A percentile compares a stretch with the other conserved stretches of the same genome.
phyloP scores from a whole-genome alignment of 2,329 filamentous ascomycete genomes.

The Ceratocystis alfenasii region DNA sequence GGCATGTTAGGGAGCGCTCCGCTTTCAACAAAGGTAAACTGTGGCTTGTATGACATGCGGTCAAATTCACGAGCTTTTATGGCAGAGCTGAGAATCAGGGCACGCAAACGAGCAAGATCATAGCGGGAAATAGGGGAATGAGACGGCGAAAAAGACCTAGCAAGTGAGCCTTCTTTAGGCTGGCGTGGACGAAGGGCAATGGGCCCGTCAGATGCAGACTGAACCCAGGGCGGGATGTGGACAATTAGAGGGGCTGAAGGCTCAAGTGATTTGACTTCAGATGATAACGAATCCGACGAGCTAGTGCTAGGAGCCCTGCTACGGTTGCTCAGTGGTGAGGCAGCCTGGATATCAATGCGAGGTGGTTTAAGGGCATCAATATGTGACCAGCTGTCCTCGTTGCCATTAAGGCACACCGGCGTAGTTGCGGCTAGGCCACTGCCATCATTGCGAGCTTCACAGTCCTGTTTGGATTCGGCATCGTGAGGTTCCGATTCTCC shows the following conservation, averaged over 20 bases:
- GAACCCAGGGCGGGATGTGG: constrained; percentile 8
- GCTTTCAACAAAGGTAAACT: constrained; percentile 30
- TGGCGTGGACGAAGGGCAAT: constrained; percentile 24
- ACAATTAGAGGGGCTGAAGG: constrained; percentile 5
- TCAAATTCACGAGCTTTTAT: constrained; percentile 77
- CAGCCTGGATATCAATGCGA: constrained; percentile 36
- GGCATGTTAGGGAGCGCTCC: constrained; percentile 15
- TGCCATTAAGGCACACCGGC: constrained; percentile 26
- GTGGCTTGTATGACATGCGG: constrained; percentile 46
- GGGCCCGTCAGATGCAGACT: constrained; percentile 21
- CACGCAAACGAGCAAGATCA: constrained; percentile 69
- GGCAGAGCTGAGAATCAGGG: constrained; percentile 70
- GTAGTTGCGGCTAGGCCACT: neutral
- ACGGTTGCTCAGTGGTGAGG: constrained; percentile 27
- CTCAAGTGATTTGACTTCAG: constrained; percentile 31
- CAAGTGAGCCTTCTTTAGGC: constrained; percentile 1
- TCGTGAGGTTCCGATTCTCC: neutral
- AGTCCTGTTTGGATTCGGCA: neutral
- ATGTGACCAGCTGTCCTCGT: constrained; percentile 34
- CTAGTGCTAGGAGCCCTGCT: constrained; percentile 12
- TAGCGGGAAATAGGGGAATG: constrained; percentile 43
- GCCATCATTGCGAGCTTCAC: neutral
- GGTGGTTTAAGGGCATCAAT: constrained; percentile 41
- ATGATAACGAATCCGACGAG: constrained; percentile 27
- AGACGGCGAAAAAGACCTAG: neutral